phyloP scores from a whole-genome alignment of 2,329 filamentous ascomycete genomes.

The Alternaria panax region DNA sequence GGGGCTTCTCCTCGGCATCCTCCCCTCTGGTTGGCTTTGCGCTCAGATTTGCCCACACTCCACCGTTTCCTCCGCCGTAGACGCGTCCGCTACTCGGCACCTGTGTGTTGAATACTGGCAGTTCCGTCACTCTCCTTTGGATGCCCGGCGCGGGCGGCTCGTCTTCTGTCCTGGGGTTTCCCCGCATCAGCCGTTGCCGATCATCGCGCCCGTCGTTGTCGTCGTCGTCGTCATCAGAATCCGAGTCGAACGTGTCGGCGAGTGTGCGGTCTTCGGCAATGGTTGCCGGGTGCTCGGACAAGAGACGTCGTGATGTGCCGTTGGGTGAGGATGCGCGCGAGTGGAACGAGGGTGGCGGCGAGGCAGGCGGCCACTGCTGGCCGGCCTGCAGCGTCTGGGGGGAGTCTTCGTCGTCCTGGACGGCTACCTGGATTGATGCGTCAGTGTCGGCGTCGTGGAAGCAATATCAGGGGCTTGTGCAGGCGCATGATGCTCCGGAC shows the following conservation, averaged over 20 bases:
- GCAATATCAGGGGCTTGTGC: conserved; percentile 14
- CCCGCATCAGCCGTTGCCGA: conserved; percentile 83
- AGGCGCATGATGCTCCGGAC: conserved; percentile 17
- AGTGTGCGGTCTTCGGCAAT: conserved; percentile 78
- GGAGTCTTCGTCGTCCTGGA: conserved; percentile 54
- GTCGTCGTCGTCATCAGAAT: conserved; percentile 68
- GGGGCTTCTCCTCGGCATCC: conserved; percentile 88
- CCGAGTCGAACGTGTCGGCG: conserved; percentile 86
- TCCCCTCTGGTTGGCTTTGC: conserved; percentile 86
- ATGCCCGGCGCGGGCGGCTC: conserved; percentile 47
- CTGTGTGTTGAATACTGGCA: conserved; percentile 60
- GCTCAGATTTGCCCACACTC: conserved; percentile 93
- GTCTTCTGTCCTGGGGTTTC: conserved; percentile 53
- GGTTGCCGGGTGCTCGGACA: conserved; percentile 60
- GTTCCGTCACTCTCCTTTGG: conserved; percentile 60
- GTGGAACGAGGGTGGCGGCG: conserved; percentile 79
- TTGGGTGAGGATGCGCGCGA: conserved; percentile 77
- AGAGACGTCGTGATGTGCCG: conserved; percentile 58
- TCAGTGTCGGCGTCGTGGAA: conserved; percentile 21
- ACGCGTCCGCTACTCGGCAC: conserved; percentile 58
- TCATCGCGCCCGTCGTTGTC: conserved; percentile 77
- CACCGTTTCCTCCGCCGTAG: conserved; percentile 82
- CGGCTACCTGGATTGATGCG: conserved; percentile 48
- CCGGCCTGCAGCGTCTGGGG: conserved; percentile 31
- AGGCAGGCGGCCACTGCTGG: conserved; percentile 53